Conservation (phyloP, 352 stramenopile species). For the Phytophthora sp. region DNA sequence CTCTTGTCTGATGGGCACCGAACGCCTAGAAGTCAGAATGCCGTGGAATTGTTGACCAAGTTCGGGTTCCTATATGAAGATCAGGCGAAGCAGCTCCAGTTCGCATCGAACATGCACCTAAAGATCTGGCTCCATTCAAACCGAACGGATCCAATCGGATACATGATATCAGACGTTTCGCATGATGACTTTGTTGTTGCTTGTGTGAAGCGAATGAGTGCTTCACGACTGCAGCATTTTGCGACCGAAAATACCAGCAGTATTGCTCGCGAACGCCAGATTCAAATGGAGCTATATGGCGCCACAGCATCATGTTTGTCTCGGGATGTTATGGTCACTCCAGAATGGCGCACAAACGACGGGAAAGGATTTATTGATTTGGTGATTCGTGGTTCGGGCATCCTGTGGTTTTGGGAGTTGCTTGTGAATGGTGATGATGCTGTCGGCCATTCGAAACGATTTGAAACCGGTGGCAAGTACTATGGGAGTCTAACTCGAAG, state of each 20-base stretch:
- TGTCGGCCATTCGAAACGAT: conserved; percentile 23
- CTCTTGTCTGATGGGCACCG: conserved; percentile 17
- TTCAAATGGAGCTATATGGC: conserved; percentile 39
- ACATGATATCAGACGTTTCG: conserved; percentile 33
- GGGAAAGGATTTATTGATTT: conserved; percentile 37
- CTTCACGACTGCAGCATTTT: conserved; percentile 24
- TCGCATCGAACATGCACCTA: conserved; percentile 34
- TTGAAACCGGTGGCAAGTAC: conserved; percentile 27
- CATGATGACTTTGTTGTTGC: conserved; percentile 42
- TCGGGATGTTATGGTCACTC: conserved; percentile 29
- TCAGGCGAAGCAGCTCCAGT: conserved; percentile 20
- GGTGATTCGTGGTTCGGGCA: conserved; percentile 27
- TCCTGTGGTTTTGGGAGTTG: conserved; percentile 33
- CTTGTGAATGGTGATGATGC: conserved; percentile 34
- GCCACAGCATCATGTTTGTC: conserved; percentile 24
- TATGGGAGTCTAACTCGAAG: conserved; percentile 18
- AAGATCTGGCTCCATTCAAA: conserved; percentile 40
- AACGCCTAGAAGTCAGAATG: conserved; percentile 28
- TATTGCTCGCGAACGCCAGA: conserved; percentile 30
- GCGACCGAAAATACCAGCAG: conserved; percentile 18
- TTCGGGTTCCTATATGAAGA: conserved; percentile 32
- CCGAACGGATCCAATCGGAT: conserved; percentile 32
- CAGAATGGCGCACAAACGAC: conserved; percentile 24
- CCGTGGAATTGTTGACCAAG: conserved; percentile 35
- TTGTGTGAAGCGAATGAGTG: conserved; percentile 27